Conservation (phyloP, 2,329 filamentous ascomycete genomes). For the Pseudogymnoascus sp. region DNA sequence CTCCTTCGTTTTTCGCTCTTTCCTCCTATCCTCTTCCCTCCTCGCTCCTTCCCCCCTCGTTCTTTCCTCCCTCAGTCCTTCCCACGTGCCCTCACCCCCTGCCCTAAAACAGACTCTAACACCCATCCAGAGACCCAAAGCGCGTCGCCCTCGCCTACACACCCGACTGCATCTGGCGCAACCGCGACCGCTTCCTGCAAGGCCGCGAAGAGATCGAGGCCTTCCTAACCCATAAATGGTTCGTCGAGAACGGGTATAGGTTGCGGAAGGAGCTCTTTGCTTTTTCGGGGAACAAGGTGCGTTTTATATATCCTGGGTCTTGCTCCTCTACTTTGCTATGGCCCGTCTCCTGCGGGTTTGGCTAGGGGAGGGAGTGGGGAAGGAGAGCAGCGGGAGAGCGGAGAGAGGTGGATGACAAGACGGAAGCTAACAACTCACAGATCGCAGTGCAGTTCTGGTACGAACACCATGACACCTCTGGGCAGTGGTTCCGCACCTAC, state of each 20-base stretch:
- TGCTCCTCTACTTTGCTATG: no score
- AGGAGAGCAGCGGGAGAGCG: neutral
- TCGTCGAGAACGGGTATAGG: constrained; percentile 59
- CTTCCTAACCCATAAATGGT: constrained; percentile 68
- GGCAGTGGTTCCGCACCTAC: constrained; percentile 82
- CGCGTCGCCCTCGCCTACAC: constrained; percentile 53
- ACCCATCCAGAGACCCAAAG: neutral
- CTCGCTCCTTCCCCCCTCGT: neutral
- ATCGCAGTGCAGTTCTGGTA: constrained; percentile 84
- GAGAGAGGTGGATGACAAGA: neutral
- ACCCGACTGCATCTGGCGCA: constrained; percentile 69
- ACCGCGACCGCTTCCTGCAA: constrained; percentile 59
- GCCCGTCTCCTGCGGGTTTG: neutral
- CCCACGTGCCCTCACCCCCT: no score
- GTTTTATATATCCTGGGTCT: neutral
- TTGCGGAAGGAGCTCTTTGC: constrained; percentile 79
- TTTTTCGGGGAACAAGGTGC: constrained; percentile 57
- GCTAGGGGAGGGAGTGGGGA: neutral
- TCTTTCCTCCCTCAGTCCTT: no score
- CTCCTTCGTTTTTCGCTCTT: neutral
- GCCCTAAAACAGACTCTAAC: no score
- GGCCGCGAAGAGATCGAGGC: constrained; percentile 59
- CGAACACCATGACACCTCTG: constrained; percentile 59
- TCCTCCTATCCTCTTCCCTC: neutral
- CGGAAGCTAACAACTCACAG: constrained; percentile 22